Conservation (phyloP, 176 grass and related monocot genomes). For the Bothriochloa decipiens region DNA sequence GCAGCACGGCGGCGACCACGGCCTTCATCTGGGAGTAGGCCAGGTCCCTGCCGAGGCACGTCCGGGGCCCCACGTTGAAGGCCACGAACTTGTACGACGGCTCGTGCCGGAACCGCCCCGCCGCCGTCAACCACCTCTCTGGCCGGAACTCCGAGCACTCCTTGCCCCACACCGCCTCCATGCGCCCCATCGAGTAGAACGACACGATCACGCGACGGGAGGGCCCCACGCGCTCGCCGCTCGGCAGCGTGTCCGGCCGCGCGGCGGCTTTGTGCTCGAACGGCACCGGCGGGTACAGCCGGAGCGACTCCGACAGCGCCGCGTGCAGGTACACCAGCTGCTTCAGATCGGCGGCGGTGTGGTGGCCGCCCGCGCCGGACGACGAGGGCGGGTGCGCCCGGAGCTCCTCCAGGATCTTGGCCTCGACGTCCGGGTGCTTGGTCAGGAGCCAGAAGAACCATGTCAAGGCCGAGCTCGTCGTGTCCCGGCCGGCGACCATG, state of each 20-base stretch:
- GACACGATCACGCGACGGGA: conserved; percentile 50
- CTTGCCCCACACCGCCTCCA: conserved; percentile 85
- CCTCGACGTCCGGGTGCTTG: conserved; percentile 57
- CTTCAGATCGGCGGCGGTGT: conserved; percentile 45
- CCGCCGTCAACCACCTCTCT: conserved; percentile 70
- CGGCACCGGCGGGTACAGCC: conserved; percentile 78
- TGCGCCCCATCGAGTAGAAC: conserved; percentile 77
- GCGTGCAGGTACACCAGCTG: conserved; percentile 73
- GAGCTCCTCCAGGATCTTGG: conserved; percentile 69
- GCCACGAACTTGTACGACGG: conserved; percentile 81
- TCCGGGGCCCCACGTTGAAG: conserved; percentile 78
- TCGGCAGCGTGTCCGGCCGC: conserved; percentile 63
- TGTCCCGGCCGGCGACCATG: conserved; percentile 82
- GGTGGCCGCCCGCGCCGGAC: not conserved
- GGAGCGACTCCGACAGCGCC: conserved; percentile 73
- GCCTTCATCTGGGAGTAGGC: conserved; percentile 77
- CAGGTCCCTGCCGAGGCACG: conserved; percentile 69
- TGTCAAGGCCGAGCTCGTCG: conserved; percentile 57
- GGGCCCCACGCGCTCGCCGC: conserved; percentile 38
- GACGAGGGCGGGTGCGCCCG: conserved; percentile 16
- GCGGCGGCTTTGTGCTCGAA: conserved; percentile 66
- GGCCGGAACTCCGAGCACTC: conserved; percentile 82
- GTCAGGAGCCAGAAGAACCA: conserved; percentile 90
- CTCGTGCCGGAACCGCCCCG: conserved; percentile 56
- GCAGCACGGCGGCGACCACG: conserved; percentile 52